phyloP scores from a whole-genome alignment of 371 early-diverging fungal genomes.

The Mortierella sp. region DNA sequence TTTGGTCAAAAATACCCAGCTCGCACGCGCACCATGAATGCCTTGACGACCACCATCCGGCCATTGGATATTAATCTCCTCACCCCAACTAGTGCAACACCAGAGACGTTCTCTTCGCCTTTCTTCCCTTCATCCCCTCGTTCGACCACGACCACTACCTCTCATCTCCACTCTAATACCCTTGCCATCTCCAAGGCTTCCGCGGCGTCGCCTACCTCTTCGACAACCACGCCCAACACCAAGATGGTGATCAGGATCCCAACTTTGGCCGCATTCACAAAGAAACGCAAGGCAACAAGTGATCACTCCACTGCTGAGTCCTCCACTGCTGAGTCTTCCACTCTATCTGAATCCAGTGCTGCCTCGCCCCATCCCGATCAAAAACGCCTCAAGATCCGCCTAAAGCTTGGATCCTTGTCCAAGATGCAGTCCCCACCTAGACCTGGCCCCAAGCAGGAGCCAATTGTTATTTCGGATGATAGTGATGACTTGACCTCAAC shows the following conservation, averaged over 20 bases:
- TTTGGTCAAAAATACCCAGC: conserved; percentile 6
- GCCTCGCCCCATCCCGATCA: neutral
- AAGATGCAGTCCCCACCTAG: neutral
- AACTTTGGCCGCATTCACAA: conserved; percentile 4
- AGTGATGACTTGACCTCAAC: conserved; percentile 10
- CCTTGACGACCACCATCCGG: conserved; percentile 9
- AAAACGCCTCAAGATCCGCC: conserved; percentile 14
- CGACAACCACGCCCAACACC: neutral
- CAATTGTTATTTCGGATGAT: conserved; percentile 14
- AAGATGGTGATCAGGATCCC: conserved; percentile 5
- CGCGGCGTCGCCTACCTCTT: neutral
- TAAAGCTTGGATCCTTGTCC: conserved; percentile 2
- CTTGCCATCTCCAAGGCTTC: neutral
- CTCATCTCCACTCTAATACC: conserved; percentile 1
- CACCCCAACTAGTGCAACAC: conserved; percentile 28
- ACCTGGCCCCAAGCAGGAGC: neutral
- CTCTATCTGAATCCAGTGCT: neutral
- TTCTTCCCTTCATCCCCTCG: conserved; percentile 17
- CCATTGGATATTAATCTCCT: conserved; percentile 20
- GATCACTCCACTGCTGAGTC: neutral
- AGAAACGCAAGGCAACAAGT: neutral
- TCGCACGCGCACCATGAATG: neutral
- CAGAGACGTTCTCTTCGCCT: conserved; percentile 16
- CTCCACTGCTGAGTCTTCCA: neutral
- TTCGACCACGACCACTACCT: conserved; percentile 9